These are phyloP conservation scores for Paracorniculantispora psalliotae DNA, from an alignment of 2,329 filamentous ascomycete genomes.

Conservation along the genomic window DNA sequence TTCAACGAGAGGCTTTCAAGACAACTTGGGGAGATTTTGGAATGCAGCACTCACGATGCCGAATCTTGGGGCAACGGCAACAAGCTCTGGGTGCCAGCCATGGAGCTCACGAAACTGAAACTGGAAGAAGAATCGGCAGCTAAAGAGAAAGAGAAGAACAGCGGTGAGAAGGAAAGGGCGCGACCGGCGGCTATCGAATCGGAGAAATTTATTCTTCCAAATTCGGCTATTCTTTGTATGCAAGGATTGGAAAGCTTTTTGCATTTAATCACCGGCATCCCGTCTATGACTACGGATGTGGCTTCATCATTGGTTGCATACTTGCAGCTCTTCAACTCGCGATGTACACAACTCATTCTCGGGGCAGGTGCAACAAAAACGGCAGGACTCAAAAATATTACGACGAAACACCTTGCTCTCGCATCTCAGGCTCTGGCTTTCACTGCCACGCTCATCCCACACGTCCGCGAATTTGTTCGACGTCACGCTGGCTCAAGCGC, in stretches of 20 bases:
- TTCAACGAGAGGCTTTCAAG: conserved; percentile 59
- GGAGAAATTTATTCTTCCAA: conserved; percentile 79
- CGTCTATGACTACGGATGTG: conserved; percentile 82
- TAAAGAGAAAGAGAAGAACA: conserved; percentile 4
- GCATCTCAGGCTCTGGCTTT: conserved; percentile 87
- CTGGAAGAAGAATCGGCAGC: conserved; percentile 32
- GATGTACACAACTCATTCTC: conserved; percentile 92
- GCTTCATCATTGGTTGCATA: conserved; percentile 76
- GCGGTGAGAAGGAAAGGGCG: conserved; percentile 54
- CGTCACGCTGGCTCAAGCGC: conserved; percentile 59
- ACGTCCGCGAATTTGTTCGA: conserved; percentile 85
- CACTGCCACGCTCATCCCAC: conserved; percentile 78
- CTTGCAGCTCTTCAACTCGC: conserved; percentile 89
- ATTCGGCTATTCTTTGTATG: conserved; percentile 76
- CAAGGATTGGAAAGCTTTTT: conserved; percentile 78
- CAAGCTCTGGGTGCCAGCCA: conserved; percentile 52
- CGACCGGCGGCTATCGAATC: conserved; percentile 75
- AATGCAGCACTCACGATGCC: conserved; percentile 66
- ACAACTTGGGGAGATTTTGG: conserved; percentile 60
- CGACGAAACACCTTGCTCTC: conserved; percentile 87
- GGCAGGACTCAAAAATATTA: conserved; percentile 92
- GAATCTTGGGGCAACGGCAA: conserved; percentile 59
- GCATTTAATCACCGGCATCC: conserved; percentile 76
- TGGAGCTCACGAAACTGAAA: conserved; percentile 32
- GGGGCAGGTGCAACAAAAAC: conserved; percentile 86